These are phyloP conservation scores for Terfezia claveryi DNA, from an alignment of 495 filamentous ascomycete species.

Conservation along the genomic window DNA sequence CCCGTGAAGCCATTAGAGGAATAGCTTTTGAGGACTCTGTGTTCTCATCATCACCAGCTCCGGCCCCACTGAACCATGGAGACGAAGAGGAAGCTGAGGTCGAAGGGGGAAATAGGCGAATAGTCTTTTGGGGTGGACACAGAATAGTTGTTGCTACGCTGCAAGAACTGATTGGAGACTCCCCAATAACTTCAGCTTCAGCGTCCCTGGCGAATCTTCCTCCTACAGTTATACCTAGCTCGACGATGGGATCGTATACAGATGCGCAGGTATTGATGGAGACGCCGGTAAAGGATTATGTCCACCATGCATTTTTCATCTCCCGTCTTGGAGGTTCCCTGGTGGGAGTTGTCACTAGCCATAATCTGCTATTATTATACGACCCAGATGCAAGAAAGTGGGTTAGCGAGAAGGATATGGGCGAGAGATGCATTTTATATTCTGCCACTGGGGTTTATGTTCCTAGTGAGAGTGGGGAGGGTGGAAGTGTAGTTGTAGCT, in stretches of 20 bases:
- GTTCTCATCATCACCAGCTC: background rate
- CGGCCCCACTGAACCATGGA: conserved; percentile 4
- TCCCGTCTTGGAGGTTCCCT: conserved; percentile 15
- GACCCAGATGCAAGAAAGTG: conserved; percentile 12
- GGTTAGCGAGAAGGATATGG: conserved; percentile 29
- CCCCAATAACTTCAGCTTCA: background rate
- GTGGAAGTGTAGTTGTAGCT: conserved; percentile 44
- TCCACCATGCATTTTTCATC: conserved; percentile 47
- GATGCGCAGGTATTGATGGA: conserved; percentile 6
- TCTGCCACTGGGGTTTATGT: conserved; percentile 40
- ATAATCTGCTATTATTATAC: conserved; percentile 46
- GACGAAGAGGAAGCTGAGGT: background rate
- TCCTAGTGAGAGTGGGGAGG: conserved; percentile 26
- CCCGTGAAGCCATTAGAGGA: conserved; percentile 45
- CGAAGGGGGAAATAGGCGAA: background rate
- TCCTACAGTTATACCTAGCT: conserved; percentile 7
- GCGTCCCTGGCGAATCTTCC: conserved; percentile 1
- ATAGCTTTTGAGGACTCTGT: conserved; percentile 23
- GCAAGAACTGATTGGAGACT: background rate
- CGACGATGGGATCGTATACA: conserved; percentile 1
- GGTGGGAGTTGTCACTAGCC: conserved; percentile 48
- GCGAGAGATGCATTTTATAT: conserved; percentile 70
- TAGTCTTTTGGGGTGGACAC: conserved; percentile 37
- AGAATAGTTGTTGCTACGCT: conserved; percentile 17
- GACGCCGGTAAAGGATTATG: conserved; percentile 47